Evolutionary conservation across 2,329 filamentous ascomycete species (phyloP), one percentile per base, ranked within the genome.

Genomic region (Fusarium nodosum): DNA sequence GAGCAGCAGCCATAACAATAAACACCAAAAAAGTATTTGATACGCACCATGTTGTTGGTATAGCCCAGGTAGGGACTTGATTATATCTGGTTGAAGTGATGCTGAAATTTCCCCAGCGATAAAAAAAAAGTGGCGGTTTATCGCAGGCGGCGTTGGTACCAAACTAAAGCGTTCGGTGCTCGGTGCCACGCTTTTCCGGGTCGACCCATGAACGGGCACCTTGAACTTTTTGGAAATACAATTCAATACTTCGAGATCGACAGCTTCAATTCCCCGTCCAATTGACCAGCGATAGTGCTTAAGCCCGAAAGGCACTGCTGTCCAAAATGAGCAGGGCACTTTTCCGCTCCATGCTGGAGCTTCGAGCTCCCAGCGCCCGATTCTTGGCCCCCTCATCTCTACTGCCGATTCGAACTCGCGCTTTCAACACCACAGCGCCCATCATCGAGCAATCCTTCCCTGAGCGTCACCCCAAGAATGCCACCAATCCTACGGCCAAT

Each of bases 301-400:
- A 71, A 66, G 68, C 58, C 56, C 51, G 59, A 59, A 71, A 61
- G 68, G 70, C 64, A 74, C 66, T 73, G 72, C 71, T 59, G 69
- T 75, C 68, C 57, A 75, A 45, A 47, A 88, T 88, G 86, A 87
- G 85, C 77, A 84, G 88, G 77, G 84, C 87, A 69, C 80, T 92
- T 66, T 83, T 90, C 72, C 86, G 87, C 82, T 90, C 88, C 79
- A 80, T 88, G 47, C 78, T 89, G 79, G 88, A 90, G 83, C 83
- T 89, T 54, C 84, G 86, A 72, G 79, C 82, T 57, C 79, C 84
- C 51, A 72, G 70, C 72, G 44, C 66, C 58, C 65, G 71, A 67
- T 41, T 76, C 52, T 30, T 65, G 57, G 65, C 72, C 42, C 56
- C 73, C 33, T 64, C 74, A 34, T 71, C 76, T 57, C 64, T 74